Base-by-base conservation (phyloP, 2,329 filamentous ascomycete genomes). In the Cladophialophora exuberans region DNA sequence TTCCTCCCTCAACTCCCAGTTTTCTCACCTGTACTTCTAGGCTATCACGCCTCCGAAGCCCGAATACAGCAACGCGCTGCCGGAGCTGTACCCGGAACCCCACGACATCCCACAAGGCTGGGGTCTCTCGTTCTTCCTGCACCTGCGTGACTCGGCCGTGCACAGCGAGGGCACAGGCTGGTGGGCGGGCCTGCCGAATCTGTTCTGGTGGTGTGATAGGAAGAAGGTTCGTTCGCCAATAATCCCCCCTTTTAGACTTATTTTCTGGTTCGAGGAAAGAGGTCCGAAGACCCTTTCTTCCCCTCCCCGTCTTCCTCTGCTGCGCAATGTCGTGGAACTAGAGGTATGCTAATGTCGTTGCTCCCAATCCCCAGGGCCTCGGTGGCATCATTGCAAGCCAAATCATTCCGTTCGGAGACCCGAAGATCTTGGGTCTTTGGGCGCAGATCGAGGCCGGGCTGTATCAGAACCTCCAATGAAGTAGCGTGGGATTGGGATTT, bases 201-300 rank as follows among this genome's bases (percentile, higher is more conserved):
- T 81, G 26, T 86, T 75, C 64, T 87, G 83, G 82, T 87, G 83
- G 83, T 73, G 73, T 28, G 84, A 87, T 67, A 71, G 82, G 5
- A 81, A 84, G 65, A 79, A 77, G 52, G 83, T 61, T 49, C 7
- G 58, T 55, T 45, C 30, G 28, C 22, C 15, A n/a, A 13, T 23
- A 30, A 20, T 22, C 17, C 5, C 41, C 42, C 20, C 25, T 23
- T 7, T 17, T 9, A 7, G 18, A 13, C 26, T 30, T 10, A 6
- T 10, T 41, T 22, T 23, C 38, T 3, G n/a, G 22, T 13, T 11
- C 7, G n/a, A n/a, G n/a, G n/a, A n/a, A n/a, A n/a, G n/a, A n/a
- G n/a, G n/a, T n/a, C n/a, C n/a, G n/a, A n/a, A n/a, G n/a, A n/a
- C n/a, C n/a, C n/a, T n/a, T n/a, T n/a, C n/a, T n/a, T n/a, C n/a